Evolutionary conservation across 129 eudicot species (phyloP).

Genomic region (Kitagawia praeruptora): DNA sequence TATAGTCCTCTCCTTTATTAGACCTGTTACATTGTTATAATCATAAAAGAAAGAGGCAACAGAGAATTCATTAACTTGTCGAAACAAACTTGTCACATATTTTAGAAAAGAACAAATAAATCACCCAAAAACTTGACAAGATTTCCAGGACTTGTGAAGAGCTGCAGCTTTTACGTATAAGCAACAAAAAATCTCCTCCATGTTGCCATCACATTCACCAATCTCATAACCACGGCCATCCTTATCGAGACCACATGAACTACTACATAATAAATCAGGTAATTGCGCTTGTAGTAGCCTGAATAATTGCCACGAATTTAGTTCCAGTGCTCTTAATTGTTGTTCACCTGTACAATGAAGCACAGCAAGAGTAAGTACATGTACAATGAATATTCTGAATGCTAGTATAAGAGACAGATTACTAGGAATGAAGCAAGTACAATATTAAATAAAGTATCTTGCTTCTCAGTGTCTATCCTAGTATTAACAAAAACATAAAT

Average conservation of each 20-base stretch:
- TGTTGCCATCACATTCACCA: slow-evolving; percentile 25
- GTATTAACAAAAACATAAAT: background rate
- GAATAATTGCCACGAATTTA: slow-evolving; percentile 81
- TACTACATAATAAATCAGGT: slow-evolving; percentile 38
- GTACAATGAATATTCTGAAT: background rate
- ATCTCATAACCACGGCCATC: slow-evolving; percentile 16
- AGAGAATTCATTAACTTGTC: background rate
- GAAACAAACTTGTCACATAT: background rate
- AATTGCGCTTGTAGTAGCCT: slow-evolving; percentile 64
- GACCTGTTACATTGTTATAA: slow-evolving; percentile 26
- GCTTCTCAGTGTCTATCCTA: background rate
- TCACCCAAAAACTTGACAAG: slow-evolving; percentile 37
- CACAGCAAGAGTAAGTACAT: background rate
- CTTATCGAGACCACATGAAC: slow-evolving; percentile 17
- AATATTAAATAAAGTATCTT: background rate
- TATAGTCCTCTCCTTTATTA: slow-evolving; percentile 29
- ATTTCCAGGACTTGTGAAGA: slow-evolving; percentile 60
- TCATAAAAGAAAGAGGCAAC: slow-evolving; percentile 1
- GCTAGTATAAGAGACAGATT: background rate
- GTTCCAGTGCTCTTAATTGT: slow-evolving; percentile 54
- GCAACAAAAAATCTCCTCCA: slow-evolving; percentile 60
- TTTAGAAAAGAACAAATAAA: background rate
- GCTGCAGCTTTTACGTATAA: slow-evolving; percentile 50
- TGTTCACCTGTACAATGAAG: slow-evolving; percentile 43
- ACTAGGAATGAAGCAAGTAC: background rate